Conservation (phyloP, 495 filamentous ascomycete genomes). For the Pyrenula massariospora region DNA sequence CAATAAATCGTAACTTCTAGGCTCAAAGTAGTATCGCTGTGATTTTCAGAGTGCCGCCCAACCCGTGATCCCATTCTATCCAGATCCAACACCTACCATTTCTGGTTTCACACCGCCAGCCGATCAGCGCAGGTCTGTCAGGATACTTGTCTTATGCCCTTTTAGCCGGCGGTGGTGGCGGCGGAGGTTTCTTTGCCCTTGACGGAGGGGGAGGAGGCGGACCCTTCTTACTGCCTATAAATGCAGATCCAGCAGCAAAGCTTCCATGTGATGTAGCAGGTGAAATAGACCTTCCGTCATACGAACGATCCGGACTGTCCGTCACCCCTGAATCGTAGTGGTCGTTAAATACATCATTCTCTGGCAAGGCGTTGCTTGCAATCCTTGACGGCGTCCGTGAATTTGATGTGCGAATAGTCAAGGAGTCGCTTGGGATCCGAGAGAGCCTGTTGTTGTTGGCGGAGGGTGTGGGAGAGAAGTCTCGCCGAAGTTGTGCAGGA, state of each 20-base stretch:
- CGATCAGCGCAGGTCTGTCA: too few relatives aligned
- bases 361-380: constrained; percentile 39
- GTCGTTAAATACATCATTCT: constrained; percentile 53
- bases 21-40: too few relatives aligned
- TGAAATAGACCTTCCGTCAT: constrained; percentile 42
- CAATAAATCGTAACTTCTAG: too few relatives aligned
- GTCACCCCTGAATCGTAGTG: constrained; percentile 38
- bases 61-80: background rate
- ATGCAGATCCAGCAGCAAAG: constrained; percentile 44
- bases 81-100: too few relatives aligned
- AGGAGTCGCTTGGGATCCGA: constrained; percentile 48
- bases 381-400: constrained; percentile 27
- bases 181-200: constrained; percentile 65
- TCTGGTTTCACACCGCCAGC: too few relatives aligned
- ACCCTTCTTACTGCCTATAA: constrained; percentile 46
- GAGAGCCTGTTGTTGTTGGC: constrained; percentile 27
- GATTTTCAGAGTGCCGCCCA: background rate
- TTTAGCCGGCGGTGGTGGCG: constrained; percentile 42
- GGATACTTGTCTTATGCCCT: too few relatives aligned
- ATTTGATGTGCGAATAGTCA: constrained; percentile 26
- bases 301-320: constrained; percentile 42
- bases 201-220: constrained; percentile 78
- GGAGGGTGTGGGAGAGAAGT: constrained; percentile 30
- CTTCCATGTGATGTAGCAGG: constrained; percentile 53
- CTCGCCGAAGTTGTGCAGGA: constrained; percentile 38